A percentile compares a stretch with the other conserved stretches of the same genome.
Conservation (phyloP, 1,139 yeast genomes). For the Suhomyces coccinellae region DNA sequence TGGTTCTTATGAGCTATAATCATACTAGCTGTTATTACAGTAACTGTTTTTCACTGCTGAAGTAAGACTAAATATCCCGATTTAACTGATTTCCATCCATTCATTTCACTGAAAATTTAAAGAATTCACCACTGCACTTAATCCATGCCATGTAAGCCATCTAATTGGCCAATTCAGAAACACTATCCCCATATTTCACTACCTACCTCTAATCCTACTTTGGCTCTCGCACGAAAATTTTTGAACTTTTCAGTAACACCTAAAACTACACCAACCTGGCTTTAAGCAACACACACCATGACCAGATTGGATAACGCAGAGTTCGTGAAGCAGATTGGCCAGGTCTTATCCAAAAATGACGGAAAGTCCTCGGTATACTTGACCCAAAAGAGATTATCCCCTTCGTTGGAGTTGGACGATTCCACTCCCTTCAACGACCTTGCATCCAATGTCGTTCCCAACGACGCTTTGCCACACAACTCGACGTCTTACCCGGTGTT, state of each 20-base stretch:
- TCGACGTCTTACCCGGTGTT: slow-evolving; percentile 45
- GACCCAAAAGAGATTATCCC: slow-evolving; percentile 43
- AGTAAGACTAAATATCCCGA: too few species aligned
- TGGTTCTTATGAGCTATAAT: too few species aligned
- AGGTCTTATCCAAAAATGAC: slow-evolving; percentile 29
- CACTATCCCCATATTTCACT: neutral
- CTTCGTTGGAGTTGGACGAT: slow-evolving; percentile 26
- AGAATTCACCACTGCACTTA: neutral
- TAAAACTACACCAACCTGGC: too few species aligned
- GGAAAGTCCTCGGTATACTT: slow-evolving; percentile 46
- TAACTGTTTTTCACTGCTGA: too few species aligned
- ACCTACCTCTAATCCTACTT: neutral
- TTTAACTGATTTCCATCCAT: too few species aligned
- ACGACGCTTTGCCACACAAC: slow-evolving; percentile 17
- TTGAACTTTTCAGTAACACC: neutral
- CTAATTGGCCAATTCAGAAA: neutral
- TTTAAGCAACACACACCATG: slow-evolving; percentile 17
- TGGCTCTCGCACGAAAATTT: slow-evolving; percentile 1
- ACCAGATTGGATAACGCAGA: slow-evolving; percentile 41
- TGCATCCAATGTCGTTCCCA: slow-evolving; percentile 37
- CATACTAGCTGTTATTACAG: too few species aligned
- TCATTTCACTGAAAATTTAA: too few species aligned
- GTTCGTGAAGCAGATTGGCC: slow-evolving; percentile 35
- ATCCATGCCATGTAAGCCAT: neutral
- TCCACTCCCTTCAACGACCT: slow-evolving; percentile 28